phyloP scores from a whole-genome alignment of 2,329 filamentous ascomycete species.

The Trichoderma breve region DNA sequence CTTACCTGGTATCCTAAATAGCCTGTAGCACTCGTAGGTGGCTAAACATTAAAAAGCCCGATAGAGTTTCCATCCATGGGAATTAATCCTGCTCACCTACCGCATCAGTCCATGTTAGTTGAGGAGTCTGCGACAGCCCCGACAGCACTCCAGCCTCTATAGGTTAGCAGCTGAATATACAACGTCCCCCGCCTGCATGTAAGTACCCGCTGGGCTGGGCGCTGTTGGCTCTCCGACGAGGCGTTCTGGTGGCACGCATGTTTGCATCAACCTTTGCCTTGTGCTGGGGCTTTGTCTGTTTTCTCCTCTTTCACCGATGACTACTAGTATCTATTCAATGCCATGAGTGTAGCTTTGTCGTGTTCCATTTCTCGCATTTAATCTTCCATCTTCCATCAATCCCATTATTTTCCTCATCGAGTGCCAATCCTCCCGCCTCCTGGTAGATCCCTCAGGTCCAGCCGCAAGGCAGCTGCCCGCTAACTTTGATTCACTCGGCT shows the following conservation, averaged over 20 bases:
- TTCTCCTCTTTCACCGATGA: background rate
- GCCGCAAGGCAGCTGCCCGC: background rate
- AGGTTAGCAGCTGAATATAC: background rate
- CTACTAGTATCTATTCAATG: background rate
- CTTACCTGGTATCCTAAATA: background rate
- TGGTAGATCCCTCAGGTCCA: background rate
- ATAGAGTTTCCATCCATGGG: background rate
- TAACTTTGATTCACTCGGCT: constrained; percentile 4
- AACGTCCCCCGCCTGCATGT: background rate
- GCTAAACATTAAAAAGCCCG: background rate
- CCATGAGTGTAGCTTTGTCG: background rate
- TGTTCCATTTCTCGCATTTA: too few relatives aligned
- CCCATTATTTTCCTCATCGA: background rate
- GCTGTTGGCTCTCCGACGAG: background rate
- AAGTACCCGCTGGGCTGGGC: constrained; percentile 2
- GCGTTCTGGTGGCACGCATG: background rate
- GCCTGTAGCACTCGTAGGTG: background rate
- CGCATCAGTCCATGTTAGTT: background rate
- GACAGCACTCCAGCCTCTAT: background rate
- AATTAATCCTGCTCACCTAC: background rate
- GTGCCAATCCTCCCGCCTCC: background rate
- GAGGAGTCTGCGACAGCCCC: background rate
- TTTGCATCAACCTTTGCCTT: background rate
- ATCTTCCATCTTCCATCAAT: background rate
- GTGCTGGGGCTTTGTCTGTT: background rate